Evolutionary conservation across 2,329 filamentous ascomycete genomes (phyloP), one percentile per base, ranked within the genome.

Genomic region (Trichoderma guizhouense): DNA sequence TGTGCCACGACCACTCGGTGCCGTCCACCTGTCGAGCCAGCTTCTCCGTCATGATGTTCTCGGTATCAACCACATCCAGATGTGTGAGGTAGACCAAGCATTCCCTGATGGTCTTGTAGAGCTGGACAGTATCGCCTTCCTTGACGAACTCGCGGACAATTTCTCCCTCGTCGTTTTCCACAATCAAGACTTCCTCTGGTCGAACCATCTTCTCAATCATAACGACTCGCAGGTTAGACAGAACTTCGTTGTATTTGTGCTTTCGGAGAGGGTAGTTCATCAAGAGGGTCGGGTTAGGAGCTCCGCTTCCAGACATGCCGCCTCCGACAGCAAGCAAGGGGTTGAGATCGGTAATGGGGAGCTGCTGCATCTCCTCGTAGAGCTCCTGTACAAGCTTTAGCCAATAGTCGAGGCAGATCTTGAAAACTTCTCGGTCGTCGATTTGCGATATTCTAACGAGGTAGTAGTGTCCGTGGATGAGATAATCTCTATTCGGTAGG

Each of bases 191-290:
- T 83, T 99, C 97, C 83, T 99, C 96, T 0, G 96, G 96, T 57
- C 95, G 90, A 36, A 99, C 96, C 96, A 99, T 99, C 87, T 98
- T 98, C 85, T 99, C 96, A 74, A 99, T 98, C 96, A 99, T 99
- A 75, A 99, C 96, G 28, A 95, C 92, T 76, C 96, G 92, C 71
- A 99, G 87, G 81, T 97, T 98, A 11, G 95, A 95, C 64, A 99
- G 85, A 24, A 99, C 92, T 79, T 98, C 94, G 75, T 92, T 91
- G 83, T 98, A 99, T 84, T 98, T 98, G 87, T 99, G 95, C 86
- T 99, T 99, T 73, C 97, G 91, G 58, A 99, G 88, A 14, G 95
- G 94, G 79, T 97, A 97, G 82, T 94, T 97, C 77, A 91, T 91
- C 74, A 98, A 86, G n/a, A 95, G 85, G 67, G 86, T 89, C 1